These are phyloP conservation scores for Trifolium fragiferum DNA, from an alignment of 306 rosid species.

Conservation along the genomic window DNA sequence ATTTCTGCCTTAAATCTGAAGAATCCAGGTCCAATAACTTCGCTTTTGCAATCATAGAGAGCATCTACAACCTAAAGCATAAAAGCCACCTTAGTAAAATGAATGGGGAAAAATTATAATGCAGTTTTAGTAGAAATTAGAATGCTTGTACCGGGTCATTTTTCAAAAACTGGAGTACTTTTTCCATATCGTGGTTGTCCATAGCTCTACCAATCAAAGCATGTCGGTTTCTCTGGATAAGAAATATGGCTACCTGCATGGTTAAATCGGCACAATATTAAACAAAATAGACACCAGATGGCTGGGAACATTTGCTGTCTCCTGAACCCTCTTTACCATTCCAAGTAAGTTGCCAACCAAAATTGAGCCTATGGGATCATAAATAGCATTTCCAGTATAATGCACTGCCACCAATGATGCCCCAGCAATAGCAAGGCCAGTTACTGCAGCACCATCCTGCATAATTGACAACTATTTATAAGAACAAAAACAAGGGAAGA, in stretches of 20 bases:
- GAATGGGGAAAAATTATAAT: conserved; percentile 11
- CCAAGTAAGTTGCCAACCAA: conserved; percentile 96
- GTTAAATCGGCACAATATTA: conserved; percentile 36
- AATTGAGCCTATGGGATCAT: conserved; percentile 95
- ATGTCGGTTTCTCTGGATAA: conserved; percentile 97
- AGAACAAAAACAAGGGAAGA: conserved; percentile 26
- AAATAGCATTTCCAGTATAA: conserved; percentile 85
- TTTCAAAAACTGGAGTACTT: conserved; percentile 85
- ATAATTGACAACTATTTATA: conserved; percentile 41
- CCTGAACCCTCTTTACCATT: conserved; percentile 70
- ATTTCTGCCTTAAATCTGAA: conserved; percentile 98
- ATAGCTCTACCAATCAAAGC: conserved; percentile 98
- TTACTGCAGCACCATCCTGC: conserved; percentile 99
- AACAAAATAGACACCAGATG: conserved; percentile 30
- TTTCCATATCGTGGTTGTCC: conserved; percentile 94
- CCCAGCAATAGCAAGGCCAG: conserved; percentile 91
- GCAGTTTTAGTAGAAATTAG: conserved; percentile 28
- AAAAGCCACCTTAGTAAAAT: conserved; percentile 43
- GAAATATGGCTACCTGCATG: conserved; percentile 95
- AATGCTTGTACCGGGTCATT: conserved; percentile 78
- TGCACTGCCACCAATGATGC: conserved; percentile 91
- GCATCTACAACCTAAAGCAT: conserved; percentile 84
- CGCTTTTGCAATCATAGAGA: conserved; percentile 97
- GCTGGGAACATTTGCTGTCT: conserved; percentile 24
- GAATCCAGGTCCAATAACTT: conserved; percentile 99